phyloP scores from a whole-genome alignment of 768 basidiomycete genomes.

The Tubosaeta sp. region DNA sequence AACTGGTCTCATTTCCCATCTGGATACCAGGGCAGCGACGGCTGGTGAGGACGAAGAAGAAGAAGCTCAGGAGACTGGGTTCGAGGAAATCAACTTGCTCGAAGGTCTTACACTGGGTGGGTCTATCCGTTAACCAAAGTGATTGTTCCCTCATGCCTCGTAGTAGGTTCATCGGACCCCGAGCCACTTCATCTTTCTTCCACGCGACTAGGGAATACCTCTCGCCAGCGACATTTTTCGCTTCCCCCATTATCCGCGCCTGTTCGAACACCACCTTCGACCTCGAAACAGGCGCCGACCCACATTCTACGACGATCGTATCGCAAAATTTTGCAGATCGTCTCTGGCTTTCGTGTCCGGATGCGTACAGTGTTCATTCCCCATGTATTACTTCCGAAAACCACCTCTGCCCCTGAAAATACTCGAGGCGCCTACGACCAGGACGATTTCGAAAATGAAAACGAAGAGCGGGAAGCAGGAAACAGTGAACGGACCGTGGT shows the following conservation, averaged over 20 bases:
- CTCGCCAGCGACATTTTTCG: conserved; percentile 65
- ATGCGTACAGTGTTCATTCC: conserved; percentile 96
- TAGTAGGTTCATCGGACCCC: conserved; percentile 37
- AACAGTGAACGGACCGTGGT: conserved; percentile 82
- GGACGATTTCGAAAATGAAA: conserved; percentile 43
- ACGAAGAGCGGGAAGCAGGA: conserved; percentile 53
- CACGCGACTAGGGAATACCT: conserved; percentile 62
- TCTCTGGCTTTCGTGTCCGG: conserved; percentile 82
- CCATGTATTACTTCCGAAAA: conserved; percentile 63
- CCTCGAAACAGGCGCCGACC: conserved; percentile 43
- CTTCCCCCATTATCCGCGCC: conserved; percentile 49
- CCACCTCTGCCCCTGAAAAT: conserved; percentile 12
- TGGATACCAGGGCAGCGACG: conserved; percentile 1
- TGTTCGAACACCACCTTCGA: conserved; percentile 42
- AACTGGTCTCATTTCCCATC: conserved; percentile 14
- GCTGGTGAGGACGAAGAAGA: conserved; percentile 20
- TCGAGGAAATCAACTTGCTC: conserved; percentile 67
- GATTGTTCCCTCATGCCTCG: background rate
- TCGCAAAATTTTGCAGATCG: conserved; percentile 70
- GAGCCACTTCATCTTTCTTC: conserved; percentile 54
- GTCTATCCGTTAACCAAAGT: conserved; percentile 12
- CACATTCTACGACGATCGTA: conserved; percentile 84
- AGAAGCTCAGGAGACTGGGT: conserved; percentile 40
- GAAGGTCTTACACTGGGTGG: conserved; percentile 64
- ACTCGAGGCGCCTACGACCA: conserved; percentile 30